Evolutionary conservation across 768 basidiomycete genomes (phyloP).

Genomic region (Tylopilus vinaceipallidus): DNA sequence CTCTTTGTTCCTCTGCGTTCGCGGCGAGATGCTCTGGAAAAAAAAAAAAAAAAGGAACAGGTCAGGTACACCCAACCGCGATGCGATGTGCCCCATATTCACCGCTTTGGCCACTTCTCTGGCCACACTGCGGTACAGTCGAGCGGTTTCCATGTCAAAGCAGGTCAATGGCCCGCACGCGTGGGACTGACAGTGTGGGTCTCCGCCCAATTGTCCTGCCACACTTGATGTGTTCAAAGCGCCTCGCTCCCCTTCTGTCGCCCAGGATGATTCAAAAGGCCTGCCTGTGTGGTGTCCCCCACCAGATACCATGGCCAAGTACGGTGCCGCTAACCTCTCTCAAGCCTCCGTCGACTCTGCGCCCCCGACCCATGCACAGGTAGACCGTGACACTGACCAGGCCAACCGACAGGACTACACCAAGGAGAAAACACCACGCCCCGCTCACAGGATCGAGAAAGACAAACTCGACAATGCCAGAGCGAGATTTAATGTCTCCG

Average conservation of each 20-base stretch:
- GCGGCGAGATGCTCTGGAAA: constrained; percentile 40
- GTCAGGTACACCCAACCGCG: neutral
- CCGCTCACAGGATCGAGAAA: too few relatives aligned
- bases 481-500: constrained; percentile 14
- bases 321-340: constrained; percentile 22
- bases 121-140: constrained; percentile 30
- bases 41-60: neutral
- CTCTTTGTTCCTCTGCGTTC: constrained; percentile 37
- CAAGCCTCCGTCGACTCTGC: constrained; percentile 1
- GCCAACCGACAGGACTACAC: neutral
- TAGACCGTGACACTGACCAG: constrained; percentile 1
- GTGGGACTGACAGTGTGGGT: constrained; percentile 35
- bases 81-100: neutral
- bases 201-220: too few relatives aligned
- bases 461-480: constrained; percentile 18
- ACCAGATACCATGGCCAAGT: constrained; percentile 22
- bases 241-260: neutral
- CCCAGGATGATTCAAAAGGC: constrained; percentile 19
- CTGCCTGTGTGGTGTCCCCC: neutral
- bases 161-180: neutral
- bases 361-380: constrained; percentile 2
- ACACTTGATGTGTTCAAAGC: constrained; percentile 26
- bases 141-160: constrained; percentile 27
- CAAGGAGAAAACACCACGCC: constrained; percentile 6
- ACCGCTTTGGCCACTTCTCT: constrained; percentile 32